Evolutionary conservation across 2,329 filamentous ascomycete genomes (phyloP), one percentile per base, ranked within the genome.

Genomic region (Penicillium sp.): DNA sequence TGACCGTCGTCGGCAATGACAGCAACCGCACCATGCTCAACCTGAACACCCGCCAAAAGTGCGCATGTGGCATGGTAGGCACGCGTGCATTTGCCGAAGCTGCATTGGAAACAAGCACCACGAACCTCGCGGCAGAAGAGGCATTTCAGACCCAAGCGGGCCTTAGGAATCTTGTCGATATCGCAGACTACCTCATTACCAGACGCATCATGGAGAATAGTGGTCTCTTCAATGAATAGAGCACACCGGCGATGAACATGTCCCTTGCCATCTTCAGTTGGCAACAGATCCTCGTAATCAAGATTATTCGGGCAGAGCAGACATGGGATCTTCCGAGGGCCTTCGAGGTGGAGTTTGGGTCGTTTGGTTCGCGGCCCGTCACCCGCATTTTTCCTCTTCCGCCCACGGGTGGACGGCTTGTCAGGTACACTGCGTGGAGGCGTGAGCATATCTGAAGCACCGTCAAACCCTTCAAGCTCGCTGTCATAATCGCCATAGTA

Each of bases 91-190:
- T 97, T 98, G 81, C 93, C 94, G 68, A 92, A 89, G 0, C 92
- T 96, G 78, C 95, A 99, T 76, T 98, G 94, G 79, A 99, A 96
- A 78, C 94, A 97, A 16, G 92, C 92, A n/a, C 95, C 95, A 59
- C 90, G 91, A 76, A 95, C 96, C 35, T 93, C 96, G 37, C 93
- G 91, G 74, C 95, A 99, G 79, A 92, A 97, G 63, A 96, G 87
- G 76, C 95, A 99, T 77, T 96, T 97, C 68, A 98, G 87, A 28
- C 96, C 93, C 68, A 96, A 81, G 22, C 94, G 90, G 58, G 91
- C 92, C 75, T 95, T 94, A 73, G 91, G 88, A 67, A 98, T 93
- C 62, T 87, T 86, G n/a, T 86, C 84, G 54, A 93, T 85, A 67
- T 96, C 94, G 67, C 85, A 90, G 26, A 97, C 85, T 10, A 87